Percentiles rank a stretch among this genome's conserved stretches.
Conservation (phyloP, 2,329 filamentous ascomycete species). For the Hypomyces perniciosus region DNA sequence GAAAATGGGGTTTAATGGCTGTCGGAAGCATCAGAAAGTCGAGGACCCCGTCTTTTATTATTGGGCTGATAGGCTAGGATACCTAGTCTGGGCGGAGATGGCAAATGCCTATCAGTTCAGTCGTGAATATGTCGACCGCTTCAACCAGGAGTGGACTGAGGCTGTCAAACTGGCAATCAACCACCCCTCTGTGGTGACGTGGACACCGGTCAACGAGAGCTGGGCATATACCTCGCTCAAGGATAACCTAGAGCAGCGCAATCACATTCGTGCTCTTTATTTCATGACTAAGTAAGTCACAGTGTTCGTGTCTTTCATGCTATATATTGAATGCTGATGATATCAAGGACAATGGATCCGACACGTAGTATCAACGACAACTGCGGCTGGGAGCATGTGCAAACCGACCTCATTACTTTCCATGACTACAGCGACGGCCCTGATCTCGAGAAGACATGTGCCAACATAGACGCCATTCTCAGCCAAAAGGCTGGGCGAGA, state of each 20-base stretch:
- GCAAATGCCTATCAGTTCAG: conserved; percentile 60
- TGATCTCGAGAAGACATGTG: conserved; percentile 49
- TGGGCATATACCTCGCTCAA: conserved; percentile 59
- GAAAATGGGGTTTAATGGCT: conserved; percentile 59
- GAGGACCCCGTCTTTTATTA: conserved; percentile 56
- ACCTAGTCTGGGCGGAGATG: conserved; percentile 60
- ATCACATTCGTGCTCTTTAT: conserved; percentile 59
- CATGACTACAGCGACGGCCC: conserved; percentile 60
- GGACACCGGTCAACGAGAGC: conserved; percentile 60
- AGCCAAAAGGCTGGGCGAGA: conserved; percentile 43
- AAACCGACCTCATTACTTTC: conserved; percentile 59
- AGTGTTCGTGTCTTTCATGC: neutral
- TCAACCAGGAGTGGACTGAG: conserved; percentile 60
- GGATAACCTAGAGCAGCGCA: conserved; percentile 50
- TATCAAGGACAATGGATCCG: conserved; percentile 46
- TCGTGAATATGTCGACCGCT: conserved; percentile 50
- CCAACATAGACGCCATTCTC: conserved; percentile 47
- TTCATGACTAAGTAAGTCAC: conserved; percentile 52
- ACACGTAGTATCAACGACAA: conserved; percentile 64
- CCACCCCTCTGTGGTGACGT: conserved; percentile 57
- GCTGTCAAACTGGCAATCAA: conserved; percentile 59
- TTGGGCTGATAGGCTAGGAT: conserved; percentile 55
- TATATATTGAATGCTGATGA: neutral
- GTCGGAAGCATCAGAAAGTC: conserved; percentile 60
- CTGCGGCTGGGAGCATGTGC: conserved; percentile 65